Evolutionary conservation across 2,329 filamentous ascomycete species (phyloP).

Genomic region (Venturia nashicola): DNA sequence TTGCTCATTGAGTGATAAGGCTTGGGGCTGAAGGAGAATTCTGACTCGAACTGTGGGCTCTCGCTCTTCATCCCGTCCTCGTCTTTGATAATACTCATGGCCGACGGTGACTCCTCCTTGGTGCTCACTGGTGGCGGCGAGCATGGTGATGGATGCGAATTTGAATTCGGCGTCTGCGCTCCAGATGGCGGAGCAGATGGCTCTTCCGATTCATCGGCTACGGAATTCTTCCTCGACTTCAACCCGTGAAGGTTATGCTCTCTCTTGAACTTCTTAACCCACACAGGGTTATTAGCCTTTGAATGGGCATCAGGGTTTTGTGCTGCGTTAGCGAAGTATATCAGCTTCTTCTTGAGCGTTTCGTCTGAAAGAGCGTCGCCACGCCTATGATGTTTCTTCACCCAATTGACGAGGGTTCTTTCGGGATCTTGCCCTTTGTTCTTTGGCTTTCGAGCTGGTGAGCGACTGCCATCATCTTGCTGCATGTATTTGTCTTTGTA

Average conservation of each 20-base stretch:
- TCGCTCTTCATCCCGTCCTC: slow-evolving; percentile 56
- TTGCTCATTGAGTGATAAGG: slow-evolving; percentile 54
- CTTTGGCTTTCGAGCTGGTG: slow-evolving; percentile 71
- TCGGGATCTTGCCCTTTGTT: slow-evolving; percentile 86
- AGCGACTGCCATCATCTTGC: slow-evolving; percentile 64
- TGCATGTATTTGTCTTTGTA: slow-evolving; percentile 91
- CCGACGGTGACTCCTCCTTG: slow-evolving; percentile 52
- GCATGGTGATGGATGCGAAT: slow-evolving; percentile 55
- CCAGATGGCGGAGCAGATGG: slow-evolving; percentile 28
- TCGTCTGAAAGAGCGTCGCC: slow-evolving; percentile 64
- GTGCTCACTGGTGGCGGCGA: slow-evolving; percentile 39
- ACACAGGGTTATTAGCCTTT: slow-evolving; percentile 59
- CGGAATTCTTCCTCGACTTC: slow-evolving; percentile 41
- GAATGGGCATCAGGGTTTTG: slow-evolving; percentile 59
- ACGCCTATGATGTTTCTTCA: slow-evolving; percentile 65
- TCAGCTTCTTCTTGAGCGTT: slow-evolving; percentile 75
- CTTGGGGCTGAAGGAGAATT: slow-evolving; percentile 40
- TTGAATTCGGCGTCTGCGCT: slow-evolving; percentile 51
- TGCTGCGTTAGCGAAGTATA: slow-evolving; percentile 64
- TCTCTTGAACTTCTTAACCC: slow-evolving; percentile 93
- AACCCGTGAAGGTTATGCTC: slow-evolving; percentile 54
- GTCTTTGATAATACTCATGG: slow-evolving; percentile 50
- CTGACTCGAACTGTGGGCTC: slow-evolving; percentile 44
- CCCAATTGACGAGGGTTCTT: slow-evolving; percentile 77
- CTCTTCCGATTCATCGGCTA: slow-evolving; percentile 24